Base-by-base conservation (phyloP, 2,329 filamentous ascomycete species). In the Xylariaceae sp. region DNA sequence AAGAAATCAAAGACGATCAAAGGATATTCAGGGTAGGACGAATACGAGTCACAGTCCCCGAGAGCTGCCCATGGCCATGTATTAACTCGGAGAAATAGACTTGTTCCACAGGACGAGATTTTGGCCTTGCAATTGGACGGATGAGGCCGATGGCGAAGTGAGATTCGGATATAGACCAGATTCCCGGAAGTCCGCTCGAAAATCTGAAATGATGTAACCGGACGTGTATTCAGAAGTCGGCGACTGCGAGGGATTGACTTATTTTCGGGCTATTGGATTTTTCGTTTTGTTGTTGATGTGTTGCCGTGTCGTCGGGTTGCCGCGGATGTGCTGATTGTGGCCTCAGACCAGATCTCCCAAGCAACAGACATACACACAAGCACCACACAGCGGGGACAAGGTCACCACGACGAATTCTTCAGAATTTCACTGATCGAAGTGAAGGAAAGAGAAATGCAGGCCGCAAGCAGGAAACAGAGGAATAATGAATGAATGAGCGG, bases 1-100 rank as follows among this genome's bases (percentile, higher is more conserved):
- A 63, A 43, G 14, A 61, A 64, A 60, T 54, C 37, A 60, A 29
- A 54, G 48, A 43, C 51, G 50, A 51, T 44, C 50, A 57, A 47
- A 51, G 57, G 49, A 57, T 54, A 20, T 50, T 47, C 18, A 45
- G 46, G 16, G 55, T 61, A 42, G 43, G 54, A 61, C 54, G 49
- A 48, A 48, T 55, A 54, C 50, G 52, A 21, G 49, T 54, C 47
- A 63, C 12, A 50, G 56, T 61, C 44, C 50, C 56, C 57, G 51
- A 46, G 45, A 40, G 48, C 20, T 52, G 49, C 40, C 52, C 59
- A 61, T 63, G 41, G 29, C 57, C 52, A 40, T 57, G 26, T 45
- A 45, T 26, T 23, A 26, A 53, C 41, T 57, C 26, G 43, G 23
- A 43, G 5, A 52, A 42, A 55, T 50, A 20, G 41, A 49, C 56